Base-by-base conservation (phyloP, 1,139 yeast genomes). In the Candida sanyaensis region DNA sequence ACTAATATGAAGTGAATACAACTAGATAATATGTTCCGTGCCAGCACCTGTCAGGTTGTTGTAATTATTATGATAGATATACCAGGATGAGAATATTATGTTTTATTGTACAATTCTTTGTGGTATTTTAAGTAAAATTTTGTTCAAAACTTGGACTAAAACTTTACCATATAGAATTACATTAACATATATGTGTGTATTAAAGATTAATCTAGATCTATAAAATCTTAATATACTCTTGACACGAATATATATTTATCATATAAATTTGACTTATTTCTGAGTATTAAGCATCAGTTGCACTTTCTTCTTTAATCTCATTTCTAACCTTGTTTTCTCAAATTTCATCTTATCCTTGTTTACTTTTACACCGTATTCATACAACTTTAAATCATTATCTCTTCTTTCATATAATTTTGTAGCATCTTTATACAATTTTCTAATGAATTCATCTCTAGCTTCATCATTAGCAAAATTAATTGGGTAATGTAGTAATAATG, bases 401-500 rank as follows among this genome's bases (percentile, higher is more conserved):
- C 61, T 61, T 34, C 55, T 50, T 29, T 62, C 65, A 42, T 66
- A 64, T 29, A 75, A 58, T 41, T 61, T 63, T 27, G 59, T 45
- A 1, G 77, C 65, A 50, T 73, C 74, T 40, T 57, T 60, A 52
- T 64, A 68, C 27, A 74, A 50, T 13, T 55, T 52, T 29, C 56
- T 54, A 4, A 70, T 55, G 46, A 70, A 71, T 2, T 53, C 55
- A 12, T 51, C 44, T 12, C 53, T 41, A 2, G 55, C 45, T 6
- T 48, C 21, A 4, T 55, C 50, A 13, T 55, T 45, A 6, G 45
- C 40, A 9, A 57, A 43, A 24, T 59, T 61, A 17, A 69, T 64
- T 1, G 88, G 87, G 58, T 83, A 84, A 60, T 84, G 89, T 43
- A 86, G 66, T 31, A 86, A 62, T 28, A 83, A 55, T 33, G 80